phyloP scores from a whole-genome alignment of 148 eudicot genomes.

The Chenopodium album region DNA sequence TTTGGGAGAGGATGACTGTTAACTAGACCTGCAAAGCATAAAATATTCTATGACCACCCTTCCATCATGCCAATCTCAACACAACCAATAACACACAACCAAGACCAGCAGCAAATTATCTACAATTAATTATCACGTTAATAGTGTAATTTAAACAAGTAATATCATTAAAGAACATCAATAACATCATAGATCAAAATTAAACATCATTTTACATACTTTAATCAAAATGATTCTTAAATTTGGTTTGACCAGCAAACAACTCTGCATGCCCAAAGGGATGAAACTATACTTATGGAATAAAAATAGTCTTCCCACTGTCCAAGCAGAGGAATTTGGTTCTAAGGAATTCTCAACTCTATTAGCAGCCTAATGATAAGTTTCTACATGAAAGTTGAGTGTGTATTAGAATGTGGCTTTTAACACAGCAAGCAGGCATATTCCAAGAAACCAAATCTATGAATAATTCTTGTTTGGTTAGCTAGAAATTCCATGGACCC shows the following conservation, averaged over 20 bases:
- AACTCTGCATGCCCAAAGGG: not conserved
- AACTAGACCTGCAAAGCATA: too few species aligned
- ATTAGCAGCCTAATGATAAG: not conserved
- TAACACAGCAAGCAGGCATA: constrained; percentile 19
- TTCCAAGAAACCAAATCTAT: constrained; percentile 21
- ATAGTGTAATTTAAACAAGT: too few species aligned
- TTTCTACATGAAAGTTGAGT: not conserved
- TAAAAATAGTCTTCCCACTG: not conserved
- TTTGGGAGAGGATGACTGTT: too few species aligned
- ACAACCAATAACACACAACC: too few species aligned
- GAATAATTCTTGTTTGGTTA: constrained; percentile 12
- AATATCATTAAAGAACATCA: too few species aligned
- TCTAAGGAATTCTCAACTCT: not conserved
- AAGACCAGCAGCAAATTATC: too few species aligned
- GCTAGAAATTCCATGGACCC: constrained; percentile 19
- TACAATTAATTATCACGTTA: not conserved
- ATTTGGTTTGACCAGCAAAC: not conserved
- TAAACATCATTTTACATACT: too few species aligned
- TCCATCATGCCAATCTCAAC: too few species aligned
- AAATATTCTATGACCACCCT: too few species aligned
- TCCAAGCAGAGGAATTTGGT: not conserved
- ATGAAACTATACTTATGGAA: too few species aligned
- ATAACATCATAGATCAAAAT: not conserved
- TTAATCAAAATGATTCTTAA: too few species aligned
- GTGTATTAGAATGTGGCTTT: not conserved